A percentile compares a stretch with the other conserved stretches of the same genome.
phyloP scores from a whole-genome alignment of 2,329 filamentous ascomycete species.

The Penicillium occitanis region DNA sequence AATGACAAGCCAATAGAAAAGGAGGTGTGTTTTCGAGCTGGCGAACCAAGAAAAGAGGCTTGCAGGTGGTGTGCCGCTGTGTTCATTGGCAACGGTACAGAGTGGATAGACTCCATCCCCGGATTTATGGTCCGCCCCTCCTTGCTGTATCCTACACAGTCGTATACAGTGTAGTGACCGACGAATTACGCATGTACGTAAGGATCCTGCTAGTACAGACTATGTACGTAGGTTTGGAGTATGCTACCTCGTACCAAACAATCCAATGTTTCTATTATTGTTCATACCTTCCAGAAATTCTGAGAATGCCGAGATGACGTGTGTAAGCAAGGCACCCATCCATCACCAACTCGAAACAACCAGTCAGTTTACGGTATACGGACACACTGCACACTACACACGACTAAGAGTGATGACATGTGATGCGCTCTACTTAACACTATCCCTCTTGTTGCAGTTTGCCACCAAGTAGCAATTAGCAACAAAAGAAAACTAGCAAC shows the following conservation, averaged over 20 bases:
- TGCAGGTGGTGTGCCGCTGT: conserved; percentile 6
- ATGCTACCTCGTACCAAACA: not conserved
- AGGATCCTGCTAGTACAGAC: not conserved
- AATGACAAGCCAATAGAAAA: not conserved
- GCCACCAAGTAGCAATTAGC: not conserved
- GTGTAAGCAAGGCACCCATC: conserved; percentile 7
- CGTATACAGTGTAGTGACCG: too few species aligned
- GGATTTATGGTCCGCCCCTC: conserved; percentile 10
- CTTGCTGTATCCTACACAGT: not conserved
- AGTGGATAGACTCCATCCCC: conserved; percentile 10
- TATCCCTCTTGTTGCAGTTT: not conserved
- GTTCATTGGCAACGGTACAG: not conserved
- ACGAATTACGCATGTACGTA: not conserved
- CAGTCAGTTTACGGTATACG: too few species aligned
- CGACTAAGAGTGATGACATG: too few species aligned
- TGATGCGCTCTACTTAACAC: not conserved
- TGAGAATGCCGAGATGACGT: not conserved
- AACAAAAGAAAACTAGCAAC: too few species aligned
- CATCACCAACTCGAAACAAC: not conserved
- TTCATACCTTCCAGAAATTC: conserved; percentile 13
- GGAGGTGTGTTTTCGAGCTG: not conserved
- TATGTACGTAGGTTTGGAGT: not conserved
- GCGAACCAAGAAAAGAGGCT: conserved; percentile 3
- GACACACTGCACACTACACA: too few species aligned
- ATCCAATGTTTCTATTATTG: not conserved